Percentiles rank a stretch among this genome's conserved stretches.
Conservation (phyloP, 768 basidiomycete genomes). For the Pleurotus citrinopileatus region DNA sequence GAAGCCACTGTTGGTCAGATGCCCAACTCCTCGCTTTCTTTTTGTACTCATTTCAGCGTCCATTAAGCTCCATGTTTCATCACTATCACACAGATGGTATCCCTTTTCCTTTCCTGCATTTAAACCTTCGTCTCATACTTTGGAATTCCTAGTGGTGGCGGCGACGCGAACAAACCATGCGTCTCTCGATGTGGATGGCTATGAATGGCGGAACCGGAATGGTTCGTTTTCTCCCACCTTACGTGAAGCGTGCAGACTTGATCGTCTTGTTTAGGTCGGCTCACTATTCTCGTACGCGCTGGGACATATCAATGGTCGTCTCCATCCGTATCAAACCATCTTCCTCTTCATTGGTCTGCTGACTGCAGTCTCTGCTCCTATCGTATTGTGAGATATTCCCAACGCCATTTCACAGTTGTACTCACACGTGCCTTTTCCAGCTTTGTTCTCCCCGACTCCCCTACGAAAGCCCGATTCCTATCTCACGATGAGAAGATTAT, state of each 20-base stretch:
- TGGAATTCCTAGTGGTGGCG: constrained; percentile 37
- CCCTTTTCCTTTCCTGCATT: background rate
- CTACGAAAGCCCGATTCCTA: constrained; percentile 38
- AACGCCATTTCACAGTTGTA: too few species aligned
- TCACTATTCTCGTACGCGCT: constrained; percentile 41
- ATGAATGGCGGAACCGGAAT: constrained; percentile 40
- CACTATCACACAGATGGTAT: constrained; percentile 41
- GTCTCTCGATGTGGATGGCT: constrained; percentile 39
- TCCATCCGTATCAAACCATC: constrained; percentile 42
- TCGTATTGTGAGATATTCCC: constrained; percentile 33
- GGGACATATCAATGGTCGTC: constrained; percentile 33
- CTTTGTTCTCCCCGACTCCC: constrained; percentile 42
- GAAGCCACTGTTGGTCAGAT: constrained; percentile 44
- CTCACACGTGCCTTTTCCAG: too few species aligned
- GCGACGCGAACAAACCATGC: constrained; percentile 42
- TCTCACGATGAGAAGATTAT: constrained; percentile 37
- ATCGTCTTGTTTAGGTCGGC: too few species aligned
- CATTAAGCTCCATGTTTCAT: constrained; percentile 43
- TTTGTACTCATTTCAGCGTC: background rate
- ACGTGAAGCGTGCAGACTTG: too few species aligned
- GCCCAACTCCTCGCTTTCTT: too few species aligned
- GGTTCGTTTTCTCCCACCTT: too few species aligned
- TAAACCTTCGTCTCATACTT: background rate
- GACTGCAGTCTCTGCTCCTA: constrained; percentile 35
- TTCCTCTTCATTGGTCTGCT: constrained; percentile 43